A percentile compares a stretch with the other conserved stretches of the same genome.
phyloP scores from a whole-genome alignment of 805 yeast genomes.

The Yarrowia phangngaensis region DNA sequence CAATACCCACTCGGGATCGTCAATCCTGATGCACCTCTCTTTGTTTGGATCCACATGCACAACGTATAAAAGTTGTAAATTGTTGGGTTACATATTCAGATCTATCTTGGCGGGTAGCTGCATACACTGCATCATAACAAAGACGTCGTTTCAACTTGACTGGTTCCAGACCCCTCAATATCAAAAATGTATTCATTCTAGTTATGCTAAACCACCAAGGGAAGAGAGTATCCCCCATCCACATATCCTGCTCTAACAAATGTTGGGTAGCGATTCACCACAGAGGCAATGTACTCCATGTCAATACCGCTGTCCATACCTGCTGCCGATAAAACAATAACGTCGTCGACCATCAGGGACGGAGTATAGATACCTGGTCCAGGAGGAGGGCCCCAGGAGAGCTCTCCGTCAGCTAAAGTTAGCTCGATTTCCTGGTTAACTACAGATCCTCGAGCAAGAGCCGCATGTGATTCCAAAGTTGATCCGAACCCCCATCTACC shows the following conservation, averaged over 20 bases:
- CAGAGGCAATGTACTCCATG: slow-evolving; percentile 1
- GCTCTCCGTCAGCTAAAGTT: slow-evolving; percentile 2
- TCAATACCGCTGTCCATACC: slow-evolving; percentile 21
- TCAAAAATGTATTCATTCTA: too few species aligned
- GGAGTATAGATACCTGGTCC: slow-evolving; percentile 20
- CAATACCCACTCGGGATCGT: too few species aligned
- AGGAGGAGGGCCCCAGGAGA: slow-evolving; percentile 15
- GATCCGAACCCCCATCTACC: slow-evolving; percentile 94
- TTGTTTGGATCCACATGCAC: too few species aligned
- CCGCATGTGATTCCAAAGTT: slow-evolving; percentile 38
- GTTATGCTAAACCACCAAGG: slow-evolving; percentile 10
- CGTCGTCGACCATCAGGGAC: slow-evolving; percentile 20
- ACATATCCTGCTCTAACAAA: slow-evolving; percentile 15
- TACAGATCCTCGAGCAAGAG: slow-evolving; percentile 24
- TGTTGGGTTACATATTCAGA: too few species aligned
- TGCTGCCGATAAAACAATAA: not conserved
- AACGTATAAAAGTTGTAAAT: too few species aligned
- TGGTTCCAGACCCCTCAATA: slow-evolving; percentile 4
- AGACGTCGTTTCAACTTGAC: not conserved
- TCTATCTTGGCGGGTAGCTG: too few species aligned
- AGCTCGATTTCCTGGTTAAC: slow-evolving; percentile 13
- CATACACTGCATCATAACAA: too few species aligned
- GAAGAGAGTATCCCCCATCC: slow-evolving; percentile 17
- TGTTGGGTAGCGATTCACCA: slow-evolving; percentile 11
- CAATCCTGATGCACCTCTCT: too few species aligned